phyloP scores from a whole-genome alignment of 345 rosid species.

The Kernera saxatilis region DNA sequence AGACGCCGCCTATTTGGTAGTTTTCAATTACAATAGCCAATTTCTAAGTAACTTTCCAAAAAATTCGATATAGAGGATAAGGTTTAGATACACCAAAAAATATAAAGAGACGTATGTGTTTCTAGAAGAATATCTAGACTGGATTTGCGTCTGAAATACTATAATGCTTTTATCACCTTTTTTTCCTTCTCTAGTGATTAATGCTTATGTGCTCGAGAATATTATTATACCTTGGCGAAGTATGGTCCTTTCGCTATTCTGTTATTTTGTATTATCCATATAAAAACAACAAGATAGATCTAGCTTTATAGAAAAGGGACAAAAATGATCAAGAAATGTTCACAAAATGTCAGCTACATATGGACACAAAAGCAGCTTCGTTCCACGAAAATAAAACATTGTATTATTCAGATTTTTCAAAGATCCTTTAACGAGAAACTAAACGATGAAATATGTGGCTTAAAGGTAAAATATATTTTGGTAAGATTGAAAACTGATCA shows the following conservation, averaged over 20 bases:
- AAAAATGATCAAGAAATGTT: conserved; percentile 1
- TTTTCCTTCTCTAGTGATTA: background rate
- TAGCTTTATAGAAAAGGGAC: conserved; percentile 18
- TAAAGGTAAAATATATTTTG: background rate
- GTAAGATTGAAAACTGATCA: background rate
- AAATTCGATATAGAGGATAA: background rate
- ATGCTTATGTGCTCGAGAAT: conserved; percentile 12
- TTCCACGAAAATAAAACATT: conserved; percentile 1
- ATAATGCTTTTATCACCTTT: conserved; percentile 5
- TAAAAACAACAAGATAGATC: background rate
- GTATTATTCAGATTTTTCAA: background rate
- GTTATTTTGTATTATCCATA: background rate
- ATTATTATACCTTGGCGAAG: conserved; percentile 4
- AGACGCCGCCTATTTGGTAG: too few species aligned
- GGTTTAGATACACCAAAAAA: background rate
- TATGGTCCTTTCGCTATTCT: background rate
- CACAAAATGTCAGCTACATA: conserved; percentile 17
- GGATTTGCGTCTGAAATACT: conserved; percentile 28
- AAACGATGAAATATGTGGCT: background rate
- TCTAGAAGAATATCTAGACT: conserved; percentile 21
- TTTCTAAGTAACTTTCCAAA: background rate
- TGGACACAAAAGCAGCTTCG: conserved; percentile 19
- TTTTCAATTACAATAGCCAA: background rate
- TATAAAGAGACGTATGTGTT: conserved; percentile 13
- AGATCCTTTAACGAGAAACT: background rate